Percentiles rank a stretch among this genome's conserved stretches.
phyloP scores from a whole-genome alignment of 2,329 filamentous ascomycete species.

The Xylogone sp. region DNA sequence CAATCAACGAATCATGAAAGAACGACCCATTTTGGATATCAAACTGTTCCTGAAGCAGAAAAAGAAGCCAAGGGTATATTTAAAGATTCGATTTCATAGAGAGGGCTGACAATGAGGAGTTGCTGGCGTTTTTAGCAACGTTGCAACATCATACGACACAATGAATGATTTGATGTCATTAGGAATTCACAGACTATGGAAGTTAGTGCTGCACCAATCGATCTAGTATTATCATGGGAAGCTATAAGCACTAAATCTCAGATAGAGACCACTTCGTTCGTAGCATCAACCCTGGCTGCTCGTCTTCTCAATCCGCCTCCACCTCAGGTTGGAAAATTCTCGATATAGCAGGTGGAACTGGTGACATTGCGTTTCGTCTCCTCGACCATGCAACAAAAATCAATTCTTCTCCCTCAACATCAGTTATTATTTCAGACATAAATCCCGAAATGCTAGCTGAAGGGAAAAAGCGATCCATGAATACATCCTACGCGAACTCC shows the following conservation, averaged over 20 bases:
- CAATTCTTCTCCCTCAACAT: constrained; percentile 75
- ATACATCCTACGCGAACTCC: constrained; percentile 50
- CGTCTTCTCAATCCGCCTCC: constrained; percentile 34
- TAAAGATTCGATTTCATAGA: background rate
- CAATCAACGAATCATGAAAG: constrained; percentile 20
- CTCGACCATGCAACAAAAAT: constrained; percentile 80
- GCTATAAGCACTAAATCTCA: background rate
- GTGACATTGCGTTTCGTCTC: constrained; percentile 96
- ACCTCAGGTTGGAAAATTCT: constrained; percentile 68
- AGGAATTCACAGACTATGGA: constrained; percentile 95
- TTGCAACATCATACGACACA: constrained; percentile 82
- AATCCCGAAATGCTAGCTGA: constrained; percentile 93
- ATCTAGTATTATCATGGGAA: background rate
- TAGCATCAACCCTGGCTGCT: constrained; percentile 67
- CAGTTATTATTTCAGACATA: constrained; percentile 92
- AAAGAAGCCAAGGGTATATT: constrained; percentile 29
- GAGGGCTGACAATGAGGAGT: constrained; percentile 12
- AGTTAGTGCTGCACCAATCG: constrained; percentile 45
- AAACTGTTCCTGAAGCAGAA: constrained; percentile 29
- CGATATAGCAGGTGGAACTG: constrained; percentile 94
- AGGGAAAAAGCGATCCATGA: constrained; percentile 71
- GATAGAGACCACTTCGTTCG: constrained; percentile 84
- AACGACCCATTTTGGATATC: constrained; percentile 32
- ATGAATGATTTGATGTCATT: constrained; percentile 99
- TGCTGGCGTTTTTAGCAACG: constrained; percentile 86